phyloP scores from a whole-genome alignment of 2,329 filamentous ascomycete species.

The Verticillium tricorpus region DNA sequence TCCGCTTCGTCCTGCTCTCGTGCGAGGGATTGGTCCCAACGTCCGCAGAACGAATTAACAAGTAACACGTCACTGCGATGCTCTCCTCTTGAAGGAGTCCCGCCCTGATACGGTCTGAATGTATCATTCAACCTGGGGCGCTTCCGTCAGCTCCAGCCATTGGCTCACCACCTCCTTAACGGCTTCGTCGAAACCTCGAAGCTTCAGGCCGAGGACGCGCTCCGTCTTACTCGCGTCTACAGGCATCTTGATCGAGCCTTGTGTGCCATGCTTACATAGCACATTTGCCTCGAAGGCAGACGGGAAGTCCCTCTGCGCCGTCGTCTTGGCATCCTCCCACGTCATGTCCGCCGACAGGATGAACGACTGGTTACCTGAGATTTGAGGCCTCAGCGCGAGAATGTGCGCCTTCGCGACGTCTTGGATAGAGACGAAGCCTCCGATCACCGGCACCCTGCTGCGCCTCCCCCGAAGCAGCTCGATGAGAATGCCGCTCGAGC shows the following conservation, averaged over 20 bases:
- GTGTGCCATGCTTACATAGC: neutral
- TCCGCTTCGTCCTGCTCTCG: too few relatives aligned
- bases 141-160: conserved; percentile 21
- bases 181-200: conserved; percentile 24
- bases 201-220: conserved; percentile 25
- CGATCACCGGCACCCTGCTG: conserved; percentile 14
- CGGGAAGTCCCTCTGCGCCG: conserved; percentile 2
- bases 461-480: conserved; percentile 24
- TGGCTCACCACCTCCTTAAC: conserved; percentile 26
- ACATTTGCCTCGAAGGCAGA: conserved; percentile 2
- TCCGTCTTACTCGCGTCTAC: conserved; percentile 22
- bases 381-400: neutral
- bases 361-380: neutral
- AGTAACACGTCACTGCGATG: too few relatives aligned
- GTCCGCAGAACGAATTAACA: too few relatives aligned
- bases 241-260: neutral
- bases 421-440: conserved; percentile 26
- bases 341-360: conserved; percentile 1
- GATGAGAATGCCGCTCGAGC: conserved; percentile 27
- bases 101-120: too few relatives aligned
- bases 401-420: conserved; percentile 21
- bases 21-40: too few relatives aligned
- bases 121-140: neutral
- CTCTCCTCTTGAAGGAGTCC: too few relatives aligned
- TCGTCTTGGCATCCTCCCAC: neutral